A percentile compares a stretch with the other conserved stretches of the same genome.
Evolutionary conservation across 352 stramenopile species (phyloP).

Genomic region (Globisporangium cylindrosporum): DNA sequence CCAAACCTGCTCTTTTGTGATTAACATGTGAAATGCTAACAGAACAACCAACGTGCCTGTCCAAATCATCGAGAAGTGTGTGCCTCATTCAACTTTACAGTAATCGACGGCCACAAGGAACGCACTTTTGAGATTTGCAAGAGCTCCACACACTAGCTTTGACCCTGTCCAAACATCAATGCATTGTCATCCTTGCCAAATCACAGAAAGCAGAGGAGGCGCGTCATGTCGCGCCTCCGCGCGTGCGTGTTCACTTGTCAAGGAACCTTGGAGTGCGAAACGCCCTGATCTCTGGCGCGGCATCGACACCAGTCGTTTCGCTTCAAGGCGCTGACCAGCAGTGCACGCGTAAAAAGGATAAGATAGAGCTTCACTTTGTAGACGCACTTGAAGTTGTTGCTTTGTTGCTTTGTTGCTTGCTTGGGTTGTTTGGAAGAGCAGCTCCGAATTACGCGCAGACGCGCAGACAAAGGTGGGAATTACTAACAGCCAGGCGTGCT

Average conservation of each 20-base stretch:
- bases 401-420: neutral
- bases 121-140: neutral
- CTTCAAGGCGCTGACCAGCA: neutral
- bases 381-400: constrained; percentile 15
- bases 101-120: neutral
- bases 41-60: neutral
- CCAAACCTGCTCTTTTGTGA: neutral
- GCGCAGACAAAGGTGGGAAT: neutral
- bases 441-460: neutral
- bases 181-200: neutral
- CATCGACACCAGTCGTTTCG: neutral
- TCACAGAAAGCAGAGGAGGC: neutral
- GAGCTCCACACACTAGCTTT: neutral
- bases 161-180: neutral
- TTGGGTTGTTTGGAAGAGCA: neutral
- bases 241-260: neutral
- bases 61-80: neutral
- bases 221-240: neutral
- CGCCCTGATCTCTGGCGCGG: neutral
- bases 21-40: constrained; percentile 1
- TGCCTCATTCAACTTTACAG: neutral
- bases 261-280: neutral
- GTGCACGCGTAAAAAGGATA: neutral
- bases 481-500: neutral
- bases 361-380: constrained; percentile 10